phyloP scores from a whole-genome alignment of 1,284 basidiomycete genomes.

The Trametes versicolor region DNA sequence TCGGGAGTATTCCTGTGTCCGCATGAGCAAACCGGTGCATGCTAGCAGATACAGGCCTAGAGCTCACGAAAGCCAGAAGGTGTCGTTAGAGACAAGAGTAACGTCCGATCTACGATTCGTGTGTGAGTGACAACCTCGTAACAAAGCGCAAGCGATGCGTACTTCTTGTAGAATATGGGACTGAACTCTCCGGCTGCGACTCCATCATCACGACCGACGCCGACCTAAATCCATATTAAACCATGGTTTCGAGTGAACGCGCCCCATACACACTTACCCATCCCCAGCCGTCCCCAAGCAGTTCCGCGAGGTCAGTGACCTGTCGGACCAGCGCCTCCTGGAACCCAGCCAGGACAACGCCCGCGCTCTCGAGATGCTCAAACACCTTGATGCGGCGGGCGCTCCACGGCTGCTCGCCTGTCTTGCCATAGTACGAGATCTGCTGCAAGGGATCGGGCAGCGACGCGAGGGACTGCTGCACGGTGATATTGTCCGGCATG shows the following conservation, averaged over 20 bases:
- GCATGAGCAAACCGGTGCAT: background rate
- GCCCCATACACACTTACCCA: slow-evolving; percentile 50
- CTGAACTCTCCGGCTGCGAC: slow-evolving; percentile 65
- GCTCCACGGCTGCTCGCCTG: slow-evolving; percentile 62
- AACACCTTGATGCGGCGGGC: slow-evolving; percentile 58
- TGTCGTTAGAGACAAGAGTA: slow-evolving; percentile 54
- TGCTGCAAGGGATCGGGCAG: slow-evolving; percentile 54
- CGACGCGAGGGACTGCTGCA: slow-evolving; percentile 54
- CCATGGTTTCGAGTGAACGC: background rate
- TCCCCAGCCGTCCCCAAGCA: slow-evolving; percentile 63
- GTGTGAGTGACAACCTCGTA: background rate
- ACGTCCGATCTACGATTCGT: slow-evolving; percentile 46
- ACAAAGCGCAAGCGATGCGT: slow-evolving; percentile 21
- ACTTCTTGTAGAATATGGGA: slow-evolving; percentile 71
- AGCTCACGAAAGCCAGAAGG: slow-evolving; percentile 65
- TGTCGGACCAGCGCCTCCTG: slow-evolving; percentile 71
- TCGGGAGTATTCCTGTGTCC: slow-evolving; percentile 55
- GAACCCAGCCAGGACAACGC: slow-evolving; percentile 56
- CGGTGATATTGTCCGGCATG: slow-evolving; percentile 58
- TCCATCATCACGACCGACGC: slow-evolving; percentile 73
- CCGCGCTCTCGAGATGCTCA: slow-evolving; percentile 52
- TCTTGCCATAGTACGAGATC: slow-evolving; percentile 45
- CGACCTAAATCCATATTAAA: slow-evolving; percentile 49
- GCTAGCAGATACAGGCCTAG: background rate
- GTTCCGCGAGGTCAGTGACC: slow-evolving; percentile 63